phyloP scores from a whole-genome alignment of 2,329 filamentous ascomycete species.

The Boeremia exigua region DNA sequence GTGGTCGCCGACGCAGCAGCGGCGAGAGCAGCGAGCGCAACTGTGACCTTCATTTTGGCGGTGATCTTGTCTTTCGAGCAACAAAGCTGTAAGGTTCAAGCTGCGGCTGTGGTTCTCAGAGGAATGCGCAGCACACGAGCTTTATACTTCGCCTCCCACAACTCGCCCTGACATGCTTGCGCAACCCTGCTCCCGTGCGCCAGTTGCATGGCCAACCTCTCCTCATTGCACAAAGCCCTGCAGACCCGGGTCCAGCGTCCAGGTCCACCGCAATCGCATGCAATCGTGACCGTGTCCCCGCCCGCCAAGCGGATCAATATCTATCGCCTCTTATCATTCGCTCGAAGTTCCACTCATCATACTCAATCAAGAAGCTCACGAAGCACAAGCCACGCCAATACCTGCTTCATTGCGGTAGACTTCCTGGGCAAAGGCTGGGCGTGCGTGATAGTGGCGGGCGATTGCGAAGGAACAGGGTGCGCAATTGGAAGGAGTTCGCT shows the following conservation, averaged over 20 bases:
- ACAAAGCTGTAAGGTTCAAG: slow-evolving; percentile 10
- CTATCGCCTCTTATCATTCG: slow-evolving; percentile 10
- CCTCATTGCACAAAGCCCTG: not conserved
- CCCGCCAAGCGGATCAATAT: slow-evolving; percentile 13
- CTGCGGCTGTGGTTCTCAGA: slow-evolving; percentile 6
- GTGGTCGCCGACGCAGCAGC: slow-evolving; percentile 25
- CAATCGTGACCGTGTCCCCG: slow-evolving; percentile 6
- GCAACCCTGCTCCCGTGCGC: slow-evolving; percentile 7
- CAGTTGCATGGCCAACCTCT: slow-evolving; percentile 3
- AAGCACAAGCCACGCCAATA: slow-evolving; percentile 18
- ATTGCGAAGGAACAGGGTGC: slow-evolving; percentile 5
- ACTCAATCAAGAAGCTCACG: slow-evolving; percentile 15
- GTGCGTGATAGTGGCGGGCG: slow-evolving; percentile 19
- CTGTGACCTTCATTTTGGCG: slow-evolving; percentile 29
- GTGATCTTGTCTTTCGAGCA: slow-evolving; percentile 6
- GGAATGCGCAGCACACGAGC: not conserved
- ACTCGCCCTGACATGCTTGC: slow-evolving; percentile 5
- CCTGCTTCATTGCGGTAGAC: slow-evolving; percentile 20
- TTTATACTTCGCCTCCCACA: slow-evolving; percentile 8
- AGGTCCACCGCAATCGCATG: slow-evolving; percentile 8
- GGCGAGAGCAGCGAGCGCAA: slow-evolving; percentile 32
- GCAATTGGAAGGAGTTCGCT: slow-evolving; percentile 11
- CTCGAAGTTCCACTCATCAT: slow-evolving; percentile 4
- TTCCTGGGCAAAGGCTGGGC: slow-evolving; percentile 23
- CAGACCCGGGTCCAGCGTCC: slow-evolving; percentile 12